Percentiles rank a stretch among this genome's conserved stretches.
These are phyloP conservation scores for Hypholoma sublateritium DNA, from an alignment of 768 basidiomycete species.

Conservation along the genomic window DNA sequence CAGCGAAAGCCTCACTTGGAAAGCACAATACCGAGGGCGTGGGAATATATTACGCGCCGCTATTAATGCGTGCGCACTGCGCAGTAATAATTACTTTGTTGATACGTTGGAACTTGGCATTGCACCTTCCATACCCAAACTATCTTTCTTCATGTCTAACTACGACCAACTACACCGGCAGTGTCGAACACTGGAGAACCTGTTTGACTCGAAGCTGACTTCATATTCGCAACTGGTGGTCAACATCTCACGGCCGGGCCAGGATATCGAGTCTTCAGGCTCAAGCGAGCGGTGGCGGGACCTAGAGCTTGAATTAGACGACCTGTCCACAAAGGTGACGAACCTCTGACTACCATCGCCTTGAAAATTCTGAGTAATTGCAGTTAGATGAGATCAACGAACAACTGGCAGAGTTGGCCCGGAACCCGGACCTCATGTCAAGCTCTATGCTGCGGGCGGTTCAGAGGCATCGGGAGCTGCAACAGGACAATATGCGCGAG, in stretches of 20 bases:
- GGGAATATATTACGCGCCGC: background rate
- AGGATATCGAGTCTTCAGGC: slow-evolving; percentile 71
- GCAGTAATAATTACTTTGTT: background rate
- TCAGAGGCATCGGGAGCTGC: slow-evolving; percentile 87
- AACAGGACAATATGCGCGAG: slow-evolving; percentile 85
- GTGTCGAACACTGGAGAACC: slow-evolving; percentile 89
- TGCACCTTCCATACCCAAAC: background rate
- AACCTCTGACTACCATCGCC: background rate
- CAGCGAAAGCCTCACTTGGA: too few species aligned
- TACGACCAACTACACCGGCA: slow-evolving; percentile 92
- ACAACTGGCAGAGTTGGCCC: slow-evolving; percentile 66
- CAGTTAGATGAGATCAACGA: slow-evolving; percentile 90
- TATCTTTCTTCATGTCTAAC: slow-evolving; percentile 51
- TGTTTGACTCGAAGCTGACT: slow-evolving; percentile 89
- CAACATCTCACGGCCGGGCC: slow-evolving; percentile 48
- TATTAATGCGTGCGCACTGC: background rate
- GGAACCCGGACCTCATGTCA: slow-evolving; percentile 69
- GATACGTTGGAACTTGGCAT: background rate
- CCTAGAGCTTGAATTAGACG: slow-evolving; percentile 84
- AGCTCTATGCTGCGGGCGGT: slow-evolving; percentile 86
- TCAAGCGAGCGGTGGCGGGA: slow-evolving; percentile 77
- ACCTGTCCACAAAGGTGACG: slow-evolving; percentile 78
- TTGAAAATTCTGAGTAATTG: background rate
- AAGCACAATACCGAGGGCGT: too few species aligned
- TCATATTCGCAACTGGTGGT: slow-evolving; percentile 87